These are phyloP conservation scores for Pythium phragmiticola DNA, from an alignment of 352 stramenopile species.

Conservation along the genomic window DNA sequence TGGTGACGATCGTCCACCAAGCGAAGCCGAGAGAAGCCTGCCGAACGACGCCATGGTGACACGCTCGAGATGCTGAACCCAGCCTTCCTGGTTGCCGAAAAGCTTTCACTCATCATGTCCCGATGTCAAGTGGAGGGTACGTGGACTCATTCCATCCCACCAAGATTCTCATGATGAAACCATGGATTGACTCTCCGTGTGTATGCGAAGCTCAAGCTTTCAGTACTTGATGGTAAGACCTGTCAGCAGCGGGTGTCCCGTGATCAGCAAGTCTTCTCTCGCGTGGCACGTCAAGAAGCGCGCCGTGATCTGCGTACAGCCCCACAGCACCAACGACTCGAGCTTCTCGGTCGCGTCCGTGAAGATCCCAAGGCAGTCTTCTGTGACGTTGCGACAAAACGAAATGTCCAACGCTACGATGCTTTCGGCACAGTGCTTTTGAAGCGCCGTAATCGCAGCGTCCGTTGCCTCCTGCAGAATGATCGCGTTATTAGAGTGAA, in stretches of 20 bases:
- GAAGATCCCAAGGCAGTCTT: conserved; percentile 67
- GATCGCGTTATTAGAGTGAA: too few relatives aligned
- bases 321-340: conserved; percentile 57
- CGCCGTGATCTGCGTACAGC: conserved; percentile 78
- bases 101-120: not conserved
- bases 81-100: conserved; percentile 4
- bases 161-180: not conserved
- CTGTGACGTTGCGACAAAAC: conserved; percentile 69
- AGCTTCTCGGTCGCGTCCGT: conserved; percentile 48
- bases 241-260: conserved; percentile 67
- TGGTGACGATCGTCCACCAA: conserved; percentile 2
- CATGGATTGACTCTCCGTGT: too few relatives aligned
- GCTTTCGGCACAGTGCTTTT: conserved; percentile 46
- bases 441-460: conserved; percentile 42
- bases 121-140: not conserved
- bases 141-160: not conserved
- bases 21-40: conserved; percentile 7
- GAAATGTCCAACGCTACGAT: conserved; percentile 66
- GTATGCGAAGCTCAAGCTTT: not conserved
- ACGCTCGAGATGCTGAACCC: not conserved
- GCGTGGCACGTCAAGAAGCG: conserved; percentile 72
- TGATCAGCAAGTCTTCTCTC: conserved; percentile 58
- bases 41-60: not conserved
- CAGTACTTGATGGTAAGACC: conserved; percentile 72
- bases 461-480: conserved; percentile 54